Evolutionary conservation across 768 basidiomycete genomes (phyloP).

Genomic region (Boletus patriciae): DNA sequence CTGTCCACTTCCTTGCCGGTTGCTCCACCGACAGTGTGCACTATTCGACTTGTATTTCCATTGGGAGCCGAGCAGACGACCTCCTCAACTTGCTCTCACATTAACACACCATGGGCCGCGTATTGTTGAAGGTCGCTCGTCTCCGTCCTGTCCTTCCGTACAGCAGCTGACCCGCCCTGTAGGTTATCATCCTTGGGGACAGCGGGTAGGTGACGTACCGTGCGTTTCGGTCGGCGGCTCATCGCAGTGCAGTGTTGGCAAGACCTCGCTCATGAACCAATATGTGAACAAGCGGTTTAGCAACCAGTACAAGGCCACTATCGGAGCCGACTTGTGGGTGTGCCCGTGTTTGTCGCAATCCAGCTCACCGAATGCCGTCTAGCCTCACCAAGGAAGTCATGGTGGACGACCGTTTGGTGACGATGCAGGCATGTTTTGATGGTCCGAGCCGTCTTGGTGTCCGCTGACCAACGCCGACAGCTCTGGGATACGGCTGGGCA

Average conservation of each 20-base stretch:
- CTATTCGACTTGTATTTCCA: conserved; percentile 7
- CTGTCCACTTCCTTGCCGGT: conserved; percentile 12
- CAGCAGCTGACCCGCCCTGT: conserved; percentile 12
- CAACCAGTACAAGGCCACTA: conserved; percentile 99
- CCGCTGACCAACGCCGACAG: conserved; percentile 41
- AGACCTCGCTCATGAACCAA: conserved; percentile 99
- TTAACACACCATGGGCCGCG: conserved; percentile 65
- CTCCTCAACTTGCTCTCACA: background rate
- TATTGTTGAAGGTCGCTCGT: conserved; percentile 71
- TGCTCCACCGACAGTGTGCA: conserved; percentile 15
- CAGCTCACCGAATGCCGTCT: conserved; percentile 11
- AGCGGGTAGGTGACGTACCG: conserved; percentile 64
- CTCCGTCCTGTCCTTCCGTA: background rate
- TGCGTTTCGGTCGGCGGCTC: conserved; percentile 8
- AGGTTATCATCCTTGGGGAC: conserved; percentile 99
- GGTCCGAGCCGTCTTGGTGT: background rate
- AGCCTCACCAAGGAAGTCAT: conserved; percentile 98
- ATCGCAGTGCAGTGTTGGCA: conserved; percentile 71
- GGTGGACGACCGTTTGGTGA: conserved; percentile 96
- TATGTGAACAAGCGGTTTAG: conserved; percentile 99
- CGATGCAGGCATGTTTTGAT: conserved; percentile 80
- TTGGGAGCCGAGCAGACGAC: conserved; percentile 7
- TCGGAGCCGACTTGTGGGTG: conserved; percentile 92
- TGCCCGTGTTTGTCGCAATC: conserved; percentile 8
- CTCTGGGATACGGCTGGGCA: conserved; percentile 99